Evolutionary conservation across 805 yeast genomes (phyloP).

Genomic region (Metschnikowia colocasiae): DNA sequence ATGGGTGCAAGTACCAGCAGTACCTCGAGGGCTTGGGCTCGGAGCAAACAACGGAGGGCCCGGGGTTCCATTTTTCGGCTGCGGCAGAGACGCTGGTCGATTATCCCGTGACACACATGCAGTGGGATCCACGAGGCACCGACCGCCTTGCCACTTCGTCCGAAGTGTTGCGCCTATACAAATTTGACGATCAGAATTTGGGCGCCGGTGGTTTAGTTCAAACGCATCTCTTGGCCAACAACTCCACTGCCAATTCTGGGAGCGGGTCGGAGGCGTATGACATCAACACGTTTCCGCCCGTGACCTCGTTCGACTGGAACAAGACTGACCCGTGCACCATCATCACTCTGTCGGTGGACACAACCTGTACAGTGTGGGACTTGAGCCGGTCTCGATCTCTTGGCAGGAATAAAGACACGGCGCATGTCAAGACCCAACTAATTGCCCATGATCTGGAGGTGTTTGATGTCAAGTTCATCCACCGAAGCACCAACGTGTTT

Average conservation of each 20-base stretch:
- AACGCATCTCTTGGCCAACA: constrained; percentile 41
- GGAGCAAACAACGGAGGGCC: constrained; percentile 7
- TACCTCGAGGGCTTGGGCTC: constrained; percentile 22
- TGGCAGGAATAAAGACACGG: constrained; percentile 37
- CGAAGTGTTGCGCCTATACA: constrained; percentile 68
- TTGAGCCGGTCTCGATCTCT: constrained; percentile 35
- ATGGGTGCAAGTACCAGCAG: constrained; percentile 23
- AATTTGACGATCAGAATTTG: constrained; percentile 42
- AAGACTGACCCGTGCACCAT: constrained; percentile 60
- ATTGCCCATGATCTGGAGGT: constrained; percentile 97
- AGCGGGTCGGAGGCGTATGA: constrained; percentile 43
- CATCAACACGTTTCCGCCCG: constrained; percentile 66
- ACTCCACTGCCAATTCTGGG: constrained; percentile 35
- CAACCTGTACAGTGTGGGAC: constrained; percentile 98
- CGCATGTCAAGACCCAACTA: constrained; percentile 80
- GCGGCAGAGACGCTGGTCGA: constrained; percentile 52
- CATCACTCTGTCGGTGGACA: constrained; percentile 86
- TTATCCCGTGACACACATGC: constrained; percentile 67
- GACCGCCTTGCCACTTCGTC: constrained; percentile 64
- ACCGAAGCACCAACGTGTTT: constrained; percentile 70
- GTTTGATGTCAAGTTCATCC: constrained; percentile 81
- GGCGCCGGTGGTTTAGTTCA: constrained; percentile 37
- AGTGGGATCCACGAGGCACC: constrained; percentile 60
- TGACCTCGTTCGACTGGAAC: constrained; percentile 95
- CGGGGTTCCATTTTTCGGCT: constrained; percentile 41